Conservation (phyloP, 306 rosid genomes). For the Cicer arietinum region DNA sequence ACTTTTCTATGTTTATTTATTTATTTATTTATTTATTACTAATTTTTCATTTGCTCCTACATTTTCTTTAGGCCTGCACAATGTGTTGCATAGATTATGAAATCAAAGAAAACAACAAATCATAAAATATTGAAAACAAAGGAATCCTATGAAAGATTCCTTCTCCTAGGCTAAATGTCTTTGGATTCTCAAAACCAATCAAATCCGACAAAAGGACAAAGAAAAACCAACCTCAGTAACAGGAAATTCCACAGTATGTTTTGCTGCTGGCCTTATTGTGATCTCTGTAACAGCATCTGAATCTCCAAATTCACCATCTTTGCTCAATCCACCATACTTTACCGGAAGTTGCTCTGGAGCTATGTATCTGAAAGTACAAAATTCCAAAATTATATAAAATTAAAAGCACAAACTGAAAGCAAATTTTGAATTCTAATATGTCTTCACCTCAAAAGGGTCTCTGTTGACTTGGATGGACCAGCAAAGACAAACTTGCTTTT, state of each 20-base stretch:
- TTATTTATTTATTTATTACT: conserved; percentile 15
- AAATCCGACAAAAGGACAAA: conserved; percentile 14
- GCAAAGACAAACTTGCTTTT: conserved; percentile 85
- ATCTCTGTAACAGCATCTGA: conserved; percentile 67
- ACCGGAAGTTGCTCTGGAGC: conserved; percentile 76
- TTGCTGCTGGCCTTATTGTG: conserved; percentile 62
- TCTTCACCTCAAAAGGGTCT: conserved; percentile 69
- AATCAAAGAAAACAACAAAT: conserved; percentile 25
- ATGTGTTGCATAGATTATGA: conserved; percentile 28
- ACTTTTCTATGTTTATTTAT: not conserved
- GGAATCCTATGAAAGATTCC: conserved; percentile 57
- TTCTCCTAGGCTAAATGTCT: conserved; percentile 32
- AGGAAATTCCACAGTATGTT: conserved; percentile 66
- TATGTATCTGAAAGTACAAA: conserved; percentile 59
- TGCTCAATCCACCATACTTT: conserved; percentile 82
- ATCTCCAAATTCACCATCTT: conserved; percentile 65
- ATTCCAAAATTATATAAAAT: not conserved
- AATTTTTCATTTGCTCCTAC: not conserved
- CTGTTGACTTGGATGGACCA: conserved; percentile 77
- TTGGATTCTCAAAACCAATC: conserved; percentile 46
- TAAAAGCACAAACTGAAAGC: not conserved
- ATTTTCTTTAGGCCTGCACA: not conserved
- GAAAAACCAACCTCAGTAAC: conserved; percentile 65
- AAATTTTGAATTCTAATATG: conserved; percentile 32
- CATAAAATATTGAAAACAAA: conserved; percentile 21